phyloP scores from a whole-genome alignment of 305 asterid genomes.

The Fraxinus xanthoxyloides region DNA sequence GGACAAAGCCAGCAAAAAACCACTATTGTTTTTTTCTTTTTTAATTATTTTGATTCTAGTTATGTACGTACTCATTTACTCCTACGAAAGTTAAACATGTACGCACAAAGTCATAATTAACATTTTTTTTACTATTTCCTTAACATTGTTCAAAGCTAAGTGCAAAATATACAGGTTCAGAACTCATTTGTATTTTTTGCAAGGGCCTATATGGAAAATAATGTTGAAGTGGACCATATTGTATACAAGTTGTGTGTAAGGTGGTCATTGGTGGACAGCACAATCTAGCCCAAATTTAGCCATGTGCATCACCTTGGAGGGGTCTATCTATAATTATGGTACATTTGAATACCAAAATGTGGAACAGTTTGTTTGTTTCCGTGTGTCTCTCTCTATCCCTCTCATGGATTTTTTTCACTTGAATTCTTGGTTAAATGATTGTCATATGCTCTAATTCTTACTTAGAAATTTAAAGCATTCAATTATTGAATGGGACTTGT shows the following conservation, averaged over 20 bases:
- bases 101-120: background rate
- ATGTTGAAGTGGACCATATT: conserved; percentile 17
- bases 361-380: background rate
- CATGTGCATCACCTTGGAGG: conserved; percentile 4
- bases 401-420: background rate
- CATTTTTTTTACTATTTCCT: too few relatives aligned
- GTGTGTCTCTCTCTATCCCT: background rate
- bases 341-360: background rate
- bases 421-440: background rate
- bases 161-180: too few relatives aligned
- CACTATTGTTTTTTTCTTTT: too few relatives aligned
- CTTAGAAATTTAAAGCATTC: background rate
- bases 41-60: too few relatives aligned
- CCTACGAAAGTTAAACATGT: background rate
- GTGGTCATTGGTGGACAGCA: conserved; percentile 42
- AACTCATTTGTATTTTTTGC: background rate
- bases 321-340: conserved; percentile 10
- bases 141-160: background rate
- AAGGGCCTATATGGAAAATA: too few relatives aligned
- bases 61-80: background rate
- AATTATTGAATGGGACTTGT: background rate
- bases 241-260: conserved; percentile 32
- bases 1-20: background rate
- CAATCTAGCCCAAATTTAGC: conserved; percentile 16
- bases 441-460: background rate